Conservation (phyloP, 768 basidiomycete species). For the Ramaria sp. region DNA sequence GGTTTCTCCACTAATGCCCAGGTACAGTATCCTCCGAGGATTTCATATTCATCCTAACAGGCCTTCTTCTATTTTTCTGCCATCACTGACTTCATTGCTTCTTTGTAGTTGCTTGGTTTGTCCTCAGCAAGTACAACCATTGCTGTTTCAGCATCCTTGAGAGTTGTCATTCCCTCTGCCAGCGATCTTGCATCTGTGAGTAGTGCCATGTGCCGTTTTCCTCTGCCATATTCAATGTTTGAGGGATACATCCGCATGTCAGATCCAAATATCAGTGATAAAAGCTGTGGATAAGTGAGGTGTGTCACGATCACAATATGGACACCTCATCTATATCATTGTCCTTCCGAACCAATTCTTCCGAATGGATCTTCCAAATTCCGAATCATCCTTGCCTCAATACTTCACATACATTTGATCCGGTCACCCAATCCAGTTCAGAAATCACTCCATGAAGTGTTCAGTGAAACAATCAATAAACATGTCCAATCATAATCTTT, state of each 20-base stretch:
- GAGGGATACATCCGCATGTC: background rate
- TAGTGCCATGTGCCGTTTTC: background rate
- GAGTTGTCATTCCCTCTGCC: background rate
- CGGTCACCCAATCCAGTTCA: no score
- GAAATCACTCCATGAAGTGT: no score
- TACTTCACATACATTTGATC: no score
- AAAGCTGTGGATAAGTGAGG: no score
- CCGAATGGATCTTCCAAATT: no score
- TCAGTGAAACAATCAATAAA: no score
- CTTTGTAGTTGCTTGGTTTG: slow-evolving; percentile 2
- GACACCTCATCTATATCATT: no score
- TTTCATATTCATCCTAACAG: slow-evolving; percentile 14
- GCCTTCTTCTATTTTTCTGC: slow-evolving; percentile 15
- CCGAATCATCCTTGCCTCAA: no score
- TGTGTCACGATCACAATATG: no score
- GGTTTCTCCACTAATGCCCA: slow-evolving; percentile 15
- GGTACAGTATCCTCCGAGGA: slow-evolving; percentile 14
- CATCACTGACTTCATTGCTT: slow-evolving; percentile 11
- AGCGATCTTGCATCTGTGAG: background rate
- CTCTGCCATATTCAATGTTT: background rate
- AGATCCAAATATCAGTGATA: no score
- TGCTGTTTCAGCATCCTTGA: background rate
- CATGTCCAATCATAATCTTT: no score
- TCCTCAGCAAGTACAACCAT: background rate
- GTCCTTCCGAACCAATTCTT: no score